phyloP scores from a whole-genome alignment of 1,284 basidiomycete species.

The Trichosporon coremiiforme region DNA sequence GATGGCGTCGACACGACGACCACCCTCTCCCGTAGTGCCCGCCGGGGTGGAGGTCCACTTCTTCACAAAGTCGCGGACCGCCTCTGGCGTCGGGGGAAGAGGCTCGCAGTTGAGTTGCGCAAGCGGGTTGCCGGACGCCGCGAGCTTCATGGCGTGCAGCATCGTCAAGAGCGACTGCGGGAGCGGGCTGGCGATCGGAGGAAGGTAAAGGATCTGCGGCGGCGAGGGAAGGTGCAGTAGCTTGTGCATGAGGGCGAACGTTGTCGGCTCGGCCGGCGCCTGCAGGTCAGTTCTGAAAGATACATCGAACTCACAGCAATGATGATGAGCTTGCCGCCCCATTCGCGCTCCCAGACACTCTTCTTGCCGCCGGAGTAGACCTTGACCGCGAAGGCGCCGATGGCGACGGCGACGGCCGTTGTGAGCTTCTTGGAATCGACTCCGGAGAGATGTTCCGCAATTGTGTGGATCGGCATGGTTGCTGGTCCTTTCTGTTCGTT shows the following conservation, averaged over 20 bases:
- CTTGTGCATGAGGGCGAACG: conserved; percentile 48
- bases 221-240: conserved; percentile 53
- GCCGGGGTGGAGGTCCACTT: conserved; percentile 47
- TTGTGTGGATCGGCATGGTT: conserved; percentile 45
- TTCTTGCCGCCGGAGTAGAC: conserved; percentile 45
- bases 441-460: conserved; percentile 34
- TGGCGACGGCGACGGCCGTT: conserved; percentile 32
- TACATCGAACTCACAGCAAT: conserved; percentile 45
- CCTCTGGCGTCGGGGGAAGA: conserved; percentile 44
- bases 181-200: conserved; percentile 48
- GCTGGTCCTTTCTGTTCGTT: not conserved
- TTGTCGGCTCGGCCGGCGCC: conserved; percentile 52
- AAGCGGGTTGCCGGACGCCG: conserved; percentile 37
- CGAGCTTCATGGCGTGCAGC: conserved; percentile 51
- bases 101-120: conserved; percentile 54
- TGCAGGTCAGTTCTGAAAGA: conserved; percentile 26
- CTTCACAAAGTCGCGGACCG: conserved; percentile 47
- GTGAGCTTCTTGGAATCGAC: conserved; percentile 35
- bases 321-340: conserved; percentile 56
- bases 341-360: conserved; percentile 55
- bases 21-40: conserved; percentile 49
- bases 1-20: conserved; percentile 54
- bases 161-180: conserved; percentile 50
- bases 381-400: conserved; percentile 40
- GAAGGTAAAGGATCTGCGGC: conserved; percentile 55